Conservation (phyloP, 495 filamentous ascomycete genomes). For the Podospora didyma region DNA sequence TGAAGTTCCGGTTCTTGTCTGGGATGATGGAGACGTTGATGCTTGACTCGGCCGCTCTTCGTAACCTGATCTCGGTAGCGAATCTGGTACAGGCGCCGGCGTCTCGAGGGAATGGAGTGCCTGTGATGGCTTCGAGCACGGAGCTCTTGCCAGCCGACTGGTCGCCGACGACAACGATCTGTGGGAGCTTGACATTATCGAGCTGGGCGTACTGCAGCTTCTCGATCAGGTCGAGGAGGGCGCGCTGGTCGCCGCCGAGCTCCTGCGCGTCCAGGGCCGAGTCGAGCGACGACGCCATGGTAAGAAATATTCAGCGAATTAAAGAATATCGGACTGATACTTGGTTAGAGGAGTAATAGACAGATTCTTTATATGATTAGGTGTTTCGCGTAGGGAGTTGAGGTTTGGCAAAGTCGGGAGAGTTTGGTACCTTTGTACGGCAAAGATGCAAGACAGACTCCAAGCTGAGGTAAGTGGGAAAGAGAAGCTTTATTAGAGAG, state of each 20-base stretch:
- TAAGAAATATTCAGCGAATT: background rate
- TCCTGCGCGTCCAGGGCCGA: slow-evolving; percentile 32
- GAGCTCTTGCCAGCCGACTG: slow-evolving; percentile 73
- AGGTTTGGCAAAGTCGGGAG: no score
- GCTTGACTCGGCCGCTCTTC: slow-evolving; percentile 42
- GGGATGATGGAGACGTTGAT: slow-evolving; percentile 50
- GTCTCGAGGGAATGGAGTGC: slow-evolving; percentile 64
- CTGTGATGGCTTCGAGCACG: slow-evolving; percentile 68
- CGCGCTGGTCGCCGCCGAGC: slow-evolving; percentile 32
- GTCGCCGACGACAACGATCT: slow-evolving; percentile 71
- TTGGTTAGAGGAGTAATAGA: no score
- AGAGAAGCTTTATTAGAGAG: no score
- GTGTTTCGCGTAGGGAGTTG: no score
- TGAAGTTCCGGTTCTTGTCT: slow-evolving; percentile 32
- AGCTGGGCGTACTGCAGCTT: slow-evolving; percentile 39
- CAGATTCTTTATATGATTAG: no score
- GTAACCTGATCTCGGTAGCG: slow-evolving; percentile 54
- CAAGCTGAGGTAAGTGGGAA: no score
- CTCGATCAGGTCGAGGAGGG: slow-evolving; percentile 35
- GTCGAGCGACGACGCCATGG: slow-evolving; percentile 25
- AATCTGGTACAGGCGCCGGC: slow-evolving; percentile 64
- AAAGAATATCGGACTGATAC: no score
- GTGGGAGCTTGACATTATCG: slow-evolving; percentile 52
- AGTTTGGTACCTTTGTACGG: no score
- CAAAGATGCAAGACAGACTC: no score